Base-by-base conservation (phyloP, 805 yeast genomes). In the Sugiyamaella floridensis region DNA sequence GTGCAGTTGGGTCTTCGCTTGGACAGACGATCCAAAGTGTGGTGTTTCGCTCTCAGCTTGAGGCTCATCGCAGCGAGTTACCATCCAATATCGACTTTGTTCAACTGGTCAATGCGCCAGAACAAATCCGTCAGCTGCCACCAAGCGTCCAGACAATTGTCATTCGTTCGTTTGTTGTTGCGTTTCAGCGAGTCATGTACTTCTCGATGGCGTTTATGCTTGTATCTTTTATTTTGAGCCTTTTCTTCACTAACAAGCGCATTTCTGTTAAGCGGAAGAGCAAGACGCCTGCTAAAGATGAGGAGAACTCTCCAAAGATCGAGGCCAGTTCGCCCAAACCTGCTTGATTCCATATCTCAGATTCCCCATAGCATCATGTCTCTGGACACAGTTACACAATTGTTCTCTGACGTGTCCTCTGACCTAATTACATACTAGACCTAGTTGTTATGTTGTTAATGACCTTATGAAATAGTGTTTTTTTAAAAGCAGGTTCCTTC, bases 1-100 rank as follows among this genome's bases (percentile, higher is more conserved):
- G 77, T 45, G 67, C 78, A 1, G 19, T 78, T 26, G 73, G 77
- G 18, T 63, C 74, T 3, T 65, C 67, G 32, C 57, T 77, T 26
- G 71, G 74, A 0, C 76, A 75, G 50, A 65, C 72, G 3, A 69
- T 74, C 8, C 75, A 70, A 60, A 63, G 69, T 10, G 59, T 67
- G 1, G 61, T 67, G 2, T 56, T 68, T 55, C 65, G 54, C 55
- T 14, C 48, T 3, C 49, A 51, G 34, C 34, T 58, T 14, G 32
- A 28, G 7, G 16, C 40, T 9, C 37, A 32, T 14, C 37, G 37
- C 37, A n/a, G 22, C 26, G 41, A 37, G n/a, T 20, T 45, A 22
- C 40, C 44, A 9, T 29, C 48, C 15, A 16, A 18, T 15, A 11
- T 44, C 16, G 43, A 45, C 20, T 11, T 47, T 3, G 43, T 48